These are phyloP conservation scores for Thraustochytrium sp. DNA, from an alignment of 352 stramenopile species.

Conservation along the genomic window DNA sequence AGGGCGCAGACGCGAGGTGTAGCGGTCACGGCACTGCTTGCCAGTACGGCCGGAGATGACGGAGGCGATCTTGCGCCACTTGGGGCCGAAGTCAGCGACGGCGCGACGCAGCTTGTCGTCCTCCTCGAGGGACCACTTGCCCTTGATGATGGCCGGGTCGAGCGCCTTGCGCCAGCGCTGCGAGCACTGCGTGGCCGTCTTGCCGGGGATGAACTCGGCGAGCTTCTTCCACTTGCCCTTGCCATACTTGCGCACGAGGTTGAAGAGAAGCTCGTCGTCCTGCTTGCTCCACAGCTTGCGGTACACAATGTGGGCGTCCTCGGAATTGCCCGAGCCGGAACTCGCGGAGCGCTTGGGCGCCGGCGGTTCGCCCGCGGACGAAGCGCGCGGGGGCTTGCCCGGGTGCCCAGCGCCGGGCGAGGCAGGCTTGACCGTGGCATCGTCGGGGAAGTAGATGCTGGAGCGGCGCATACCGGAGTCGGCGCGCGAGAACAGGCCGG, in stretches of 20 bases:
- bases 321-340: not conserved
- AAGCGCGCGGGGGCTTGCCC: too few species aligned
- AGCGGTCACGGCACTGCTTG: slow-evolving; percentile 51
- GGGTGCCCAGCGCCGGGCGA: too few species aligned
- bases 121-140: slow-evolving; percentile 44
- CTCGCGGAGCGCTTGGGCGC: not conserved
- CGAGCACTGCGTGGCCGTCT: slow-evolving; percentile 42
- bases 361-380: too few species aligned
- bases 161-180: slow-evolving; percentile 49
- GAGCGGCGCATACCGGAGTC: too few species aligned
- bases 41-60: slow-evolving; percentile 41
- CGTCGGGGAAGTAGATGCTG: too few species aligned
- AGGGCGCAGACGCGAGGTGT: slow-evolving; percentile 23
- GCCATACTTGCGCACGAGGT: slow-evolving; percentile 36
- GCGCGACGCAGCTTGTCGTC: slow-evolving; percentile 42
- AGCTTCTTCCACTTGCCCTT: slow-evolving; percentile 27
- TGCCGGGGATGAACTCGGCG: slow-evolving; percentile 30
- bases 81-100: slow-evolving; percentile 12
- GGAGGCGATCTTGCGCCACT: slow-evolving; percentile 44
- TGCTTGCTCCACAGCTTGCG: slow-evolving; percentile 22
- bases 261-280: slow-evolving; percentile 28
- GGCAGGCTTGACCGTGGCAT: too few species aligned
- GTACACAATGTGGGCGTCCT: slow-evolving; percentile 20
- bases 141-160: slow-evolving; percentile 47
- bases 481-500: too few species aligned